phyloP scores from a whole-genome alignment of 257 asterid species.

The Solanum dulcamara region DNA sequence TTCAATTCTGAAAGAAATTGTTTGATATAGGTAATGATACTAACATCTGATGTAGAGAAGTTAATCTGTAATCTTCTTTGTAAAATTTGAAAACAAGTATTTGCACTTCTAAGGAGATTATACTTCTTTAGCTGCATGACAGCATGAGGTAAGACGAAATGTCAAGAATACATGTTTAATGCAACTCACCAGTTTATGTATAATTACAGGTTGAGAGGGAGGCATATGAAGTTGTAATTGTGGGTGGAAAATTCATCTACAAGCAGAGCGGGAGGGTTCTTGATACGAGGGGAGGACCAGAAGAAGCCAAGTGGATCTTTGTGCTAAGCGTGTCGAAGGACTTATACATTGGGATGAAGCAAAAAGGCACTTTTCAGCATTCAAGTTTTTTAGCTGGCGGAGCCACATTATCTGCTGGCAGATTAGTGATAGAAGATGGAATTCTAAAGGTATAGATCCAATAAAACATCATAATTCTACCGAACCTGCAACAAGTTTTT shows the following conservation, averaged over 20 bases:
- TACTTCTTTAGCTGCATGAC: neutral
- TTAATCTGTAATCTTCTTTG: neutral
- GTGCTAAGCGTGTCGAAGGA: constrained; percentile 61
- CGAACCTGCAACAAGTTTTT: neutral
- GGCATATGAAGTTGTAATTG: constrained; percentile 48
- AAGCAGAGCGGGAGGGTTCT: constrained; percentile 48
- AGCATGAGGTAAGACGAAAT: neutral
- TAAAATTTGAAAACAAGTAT: neutral
- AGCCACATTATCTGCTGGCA: constrained; percentile 82
- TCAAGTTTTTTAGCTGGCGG: constrained; percentile 98
- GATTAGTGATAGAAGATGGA: constrained; percentile 66
- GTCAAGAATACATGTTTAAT: neutral
- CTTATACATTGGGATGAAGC: constrained; percentile 67
- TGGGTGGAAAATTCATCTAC: constrained; percentile 45
- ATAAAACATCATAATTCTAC: neutral
- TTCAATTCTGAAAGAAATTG: neutral
- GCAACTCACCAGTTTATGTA: neutral
- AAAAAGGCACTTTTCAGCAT: constrained; percentile 75
- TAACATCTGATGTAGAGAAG: neutral
- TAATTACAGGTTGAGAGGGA: constrained; percentile 52
- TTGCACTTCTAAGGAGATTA: neutral
- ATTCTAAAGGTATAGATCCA: constrained; percentile 42
- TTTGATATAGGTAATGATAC: neutral
- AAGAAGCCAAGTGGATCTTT: constrained; percentile 78
- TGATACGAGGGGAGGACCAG: constrained; percentile 55